Base-by-base conservation (phyloP, 768 basidiomycete genomes). In the Podaxis rugospora region DNA sequence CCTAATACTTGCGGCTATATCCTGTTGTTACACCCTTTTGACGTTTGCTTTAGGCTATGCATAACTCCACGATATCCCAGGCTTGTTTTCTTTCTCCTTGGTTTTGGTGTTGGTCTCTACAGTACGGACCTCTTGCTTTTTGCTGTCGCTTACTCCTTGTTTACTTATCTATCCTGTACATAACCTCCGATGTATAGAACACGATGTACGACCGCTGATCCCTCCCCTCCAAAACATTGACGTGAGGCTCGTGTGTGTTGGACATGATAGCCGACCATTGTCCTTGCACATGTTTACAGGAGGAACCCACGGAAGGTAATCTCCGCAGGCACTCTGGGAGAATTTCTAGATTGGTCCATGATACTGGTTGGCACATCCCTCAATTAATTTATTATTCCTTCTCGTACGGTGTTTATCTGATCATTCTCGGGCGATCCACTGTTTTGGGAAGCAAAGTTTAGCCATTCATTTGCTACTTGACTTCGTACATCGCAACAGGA, bases 121-220 rank as follows among this genome's bases (percentile, higher is more conserved):
- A 61, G 59, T 61, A 61, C 49, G 69, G 67, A 64, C 64, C 32
- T 63, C 64, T 68, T 62, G 67, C 69, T 66, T 63, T 60, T 66
- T 64, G 66, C 67, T 68, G 59, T 69, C 68, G 65, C 69, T 69
- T 69, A 67, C 68, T 68, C 63, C 64, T 68, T 63, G 54, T 68
- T 67, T 66, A 66, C 72, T 69, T 72, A 72, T 70, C 73, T 71
- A 70, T 71, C 53, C 64, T 75, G 74, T 76, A 74, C 73, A 71
- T 70, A 74, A 70, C 65, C 64, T 54, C 60, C 68, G 64, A 64
- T 65, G 62, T 66, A 57, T 72, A 67, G 65, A 70, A 69, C 59
- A 67, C 61, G 61, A 66, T 71, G 67, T 72, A 71, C 67, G 69
- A 68, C 64, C 44, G 59, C 52, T 47, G 59, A 61, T 54, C 44